Percentiles rank a stretch among this genome's conserved stretches.
These are phyloP conservation scores for Astraeus odoratus DNA, from an alignment of 768 basidiomycete genomes.

Conservation along the genomic window DNA sequence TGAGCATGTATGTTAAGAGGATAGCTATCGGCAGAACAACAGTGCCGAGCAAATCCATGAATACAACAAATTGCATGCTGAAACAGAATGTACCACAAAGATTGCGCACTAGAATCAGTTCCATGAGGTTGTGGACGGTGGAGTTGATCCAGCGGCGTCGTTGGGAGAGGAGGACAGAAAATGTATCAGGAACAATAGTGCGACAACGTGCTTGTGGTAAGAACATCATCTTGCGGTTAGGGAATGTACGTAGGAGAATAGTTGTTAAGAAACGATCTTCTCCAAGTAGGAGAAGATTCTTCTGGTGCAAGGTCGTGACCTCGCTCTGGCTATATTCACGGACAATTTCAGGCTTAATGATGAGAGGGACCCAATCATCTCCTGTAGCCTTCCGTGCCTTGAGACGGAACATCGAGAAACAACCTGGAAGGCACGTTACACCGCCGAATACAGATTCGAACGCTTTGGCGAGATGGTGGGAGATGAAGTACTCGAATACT, in stretches of 20 bases:
- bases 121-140: constrained; percentile 99
- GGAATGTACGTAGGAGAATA: constrained; percentile 92
- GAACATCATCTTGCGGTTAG: constrained; percentile 99
- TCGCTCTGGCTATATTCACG: constrained; percentile 94
- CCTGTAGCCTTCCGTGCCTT: constrained; percentile 85
- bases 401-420: constrained; percentile 98
- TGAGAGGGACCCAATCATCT: constrained; percentile 96
- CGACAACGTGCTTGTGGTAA: constrained; percentile 92
- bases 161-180: constrained; percentile 88
- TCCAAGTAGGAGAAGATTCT: constrained; percentile 91
- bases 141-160: constrained; percentile 99
- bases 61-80: constrained; percentile 99
- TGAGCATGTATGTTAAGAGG: constrained; percentile 78
- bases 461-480: constrained; percentile 95
- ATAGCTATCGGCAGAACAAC: constrained; percentile 94
- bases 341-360: constrained; percentile 95
- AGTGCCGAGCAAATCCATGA: constrained; percentile 92
- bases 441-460: constrained; percentile 99
- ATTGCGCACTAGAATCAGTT: constrained; percentile 93
- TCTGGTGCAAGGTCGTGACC: constrained; percentile 93
- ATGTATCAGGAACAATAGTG: constrained; percentile 95
- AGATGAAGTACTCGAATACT: constrained; percentile 98
- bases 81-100: constrained; percentile 99
- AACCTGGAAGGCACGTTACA: constrained; percentile 98
- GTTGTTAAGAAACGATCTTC: constrained; percentile 99